These are phyloP conservation scores for Isabelozyma pseudorhagii DNA, from an alignment of 805 yeast species.

Conservation along the genomic window DNA sequence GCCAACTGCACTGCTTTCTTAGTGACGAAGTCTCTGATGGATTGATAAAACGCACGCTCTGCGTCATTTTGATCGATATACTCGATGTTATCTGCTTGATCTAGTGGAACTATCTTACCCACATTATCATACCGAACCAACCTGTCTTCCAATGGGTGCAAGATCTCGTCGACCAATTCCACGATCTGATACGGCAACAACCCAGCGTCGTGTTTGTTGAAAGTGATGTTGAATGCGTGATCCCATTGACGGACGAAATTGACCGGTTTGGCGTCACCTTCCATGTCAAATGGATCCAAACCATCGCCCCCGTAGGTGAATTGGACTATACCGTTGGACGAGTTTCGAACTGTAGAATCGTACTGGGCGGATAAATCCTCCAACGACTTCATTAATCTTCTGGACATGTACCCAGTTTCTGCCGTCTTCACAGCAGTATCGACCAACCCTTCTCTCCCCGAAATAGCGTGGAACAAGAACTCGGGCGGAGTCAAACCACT, in stretches of 20 bases:
- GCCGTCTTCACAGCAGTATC: slow-evolving; percentile 99
- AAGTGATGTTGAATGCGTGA: slow-evolving; percentile 77
- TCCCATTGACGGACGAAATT: slow-evolving; percentile 94
- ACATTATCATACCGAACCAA: slow-evolving; percentile 70
- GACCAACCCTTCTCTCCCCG: slow-evolving; percentile 99
- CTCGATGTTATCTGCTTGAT: slow-evolving; percentile 50
- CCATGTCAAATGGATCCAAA: slow-evolving; percentile 97
- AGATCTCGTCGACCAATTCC: slow-evolving; percentile 49
- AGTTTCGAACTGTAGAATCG: slow-evolving; percentile 92
- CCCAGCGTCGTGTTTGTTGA: slow-evolving; percentile 49
- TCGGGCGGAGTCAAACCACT: slow-evolving; percentile 96
- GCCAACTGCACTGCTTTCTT: slow-evolving; percentile 59
- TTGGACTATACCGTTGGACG: slow-evolving; percentile 94
- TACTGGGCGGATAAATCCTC: slow-evolving; percentile 94
- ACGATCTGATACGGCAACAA: slow-evolving; percentile 70
- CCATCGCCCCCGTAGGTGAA: slow-evolving; percentile 99
- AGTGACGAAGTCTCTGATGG: slow-evolving; percentile 62
- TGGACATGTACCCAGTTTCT: slow-evolving; percentile 97
- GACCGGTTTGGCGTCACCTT: slow-evolving; percentile 96
- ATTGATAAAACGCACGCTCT: slow-evolving; percentile 77
- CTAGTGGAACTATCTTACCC: slow-evolving; percentile 50
- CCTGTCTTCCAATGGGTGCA: slow-evolving; percentile 58
- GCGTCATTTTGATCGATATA: slow-evolving; percentile 84
- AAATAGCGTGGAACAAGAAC: slow-evolving; percentile 95
- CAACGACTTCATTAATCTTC: slow-evolving; percentile 94